Base-by-base conservation (phyloP, 1,284 basidiomycete genomes). In the Sporisorium scitamineum region DNA sequence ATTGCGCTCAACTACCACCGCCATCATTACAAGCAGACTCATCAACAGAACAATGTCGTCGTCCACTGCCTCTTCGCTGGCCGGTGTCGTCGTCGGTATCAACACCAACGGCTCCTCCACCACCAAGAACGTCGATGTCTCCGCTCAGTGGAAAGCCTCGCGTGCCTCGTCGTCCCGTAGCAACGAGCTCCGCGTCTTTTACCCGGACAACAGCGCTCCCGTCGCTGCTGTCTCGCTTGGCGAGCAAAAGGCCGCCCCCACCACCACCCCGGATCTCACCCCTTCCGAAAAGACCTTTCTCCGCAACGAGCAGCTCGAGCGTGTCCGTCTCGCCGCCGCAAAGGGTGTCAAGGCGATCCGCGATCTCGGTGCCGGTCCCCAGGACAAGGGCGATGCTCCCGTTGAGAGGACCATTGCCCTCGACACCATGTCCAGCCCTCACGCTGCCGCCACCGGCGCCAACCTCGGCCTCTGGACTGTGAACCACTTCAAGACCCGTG, bases 401-500 rank as follows among this genome's bases (percentile, higher is more conserved):
- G 62, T 61, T 20, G 41, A 72, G 57, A 69, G 79, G 42, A 64
- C 69, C 52, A 69, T 84, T 24, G 78, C 61, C 29, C 70, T 84
- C 47, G 83, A 84, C 63, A 27, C 72, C 44, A 79, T 84, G 60
- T 54, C 52, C 16, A 80, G 78, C 63, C 63, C 83, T 1, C 83
- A 84, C 67, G 80, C 82, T 16, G 82, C 82, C 13, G 83, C 83
- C 29, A 67, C 60, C 29, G 83, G 83, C 32, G 81, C 83, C 39
- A 70, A 68, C 61, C 79, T 84, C 39, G 80, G 72, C 22, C 72
- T 84, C 10, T 84, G 80, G 80, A 73, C 53, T 31, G 73, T 81
- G 60, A 84, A 84, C 66, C 80, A 83, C 68, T 84, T 82, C 81
- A 82, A 81, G 70, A 80, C 83, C 18, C 79, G 77, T 20, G 83